Evolutionary conservation across 768 basidiomycete species (phyloP), one percentile per base, ranked within the genome.

Genomic region (Saitozyma podzolica): DNA sequence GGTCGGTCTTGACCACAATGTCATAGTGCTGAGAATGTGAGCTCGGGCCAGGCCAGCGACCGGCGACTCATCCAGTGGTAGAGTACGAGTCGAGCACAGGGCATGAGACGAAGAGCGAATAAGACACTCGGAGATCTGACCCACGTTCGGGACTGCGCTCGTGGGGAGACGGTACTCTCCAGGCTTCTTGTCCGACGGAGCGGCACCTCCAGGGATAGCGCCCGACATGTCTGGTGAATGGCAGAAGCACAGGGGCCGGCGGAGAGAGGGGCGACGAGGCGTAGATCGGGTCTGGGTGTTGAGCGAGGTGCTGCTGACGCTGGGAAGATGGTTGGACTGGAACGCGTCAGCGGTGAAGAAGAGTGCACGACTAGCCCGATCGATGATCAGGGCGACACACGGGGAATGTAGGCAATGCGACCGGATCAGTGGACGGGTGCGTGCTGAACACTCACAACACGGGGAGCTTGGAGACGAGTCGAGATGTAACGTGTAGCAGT

Each of bases 1-100:
- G 85, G 80, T 97, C 91, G 56, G 81, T 82, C 68, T 79, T 80
- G 74, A 81, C 70, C 6, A 73, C 74, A 40, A 80, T 68, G 45
- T 78, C 79, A 62, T 81, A 81, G 69, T 79, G 79, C 61, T 78
- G 41, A 14, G 19, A 40, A 3, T 1, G 45, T 47, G 13, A 47
- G 45, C 45, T 47, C 19, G 19, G 29, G 8, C 6, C 40, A 11
- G 29, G 11, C 11, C 19, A 19, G 20, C 20, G 16, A 40, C 41
- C 20, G 37, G 14, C 19, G 16, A n/a, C 45, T 8, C 17, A 0
- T 29, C 45, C 2, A n/a, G n/a, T 9, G 13, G 8, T 4, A 45
- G 41, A 4, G 7, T n/a, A 53, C 2, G n/a, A 53, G 29, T 39
- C 37, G 10, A 43, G 16, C 16, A 29, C n/a, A 49, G 8, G 7